Percentiles rank a stretch among this genome's conserved stretches.
phyloP scores from a whole-genome alignment of 2,329 filamentous ascomycete species.

The Aspergillus sp. region DNA sequence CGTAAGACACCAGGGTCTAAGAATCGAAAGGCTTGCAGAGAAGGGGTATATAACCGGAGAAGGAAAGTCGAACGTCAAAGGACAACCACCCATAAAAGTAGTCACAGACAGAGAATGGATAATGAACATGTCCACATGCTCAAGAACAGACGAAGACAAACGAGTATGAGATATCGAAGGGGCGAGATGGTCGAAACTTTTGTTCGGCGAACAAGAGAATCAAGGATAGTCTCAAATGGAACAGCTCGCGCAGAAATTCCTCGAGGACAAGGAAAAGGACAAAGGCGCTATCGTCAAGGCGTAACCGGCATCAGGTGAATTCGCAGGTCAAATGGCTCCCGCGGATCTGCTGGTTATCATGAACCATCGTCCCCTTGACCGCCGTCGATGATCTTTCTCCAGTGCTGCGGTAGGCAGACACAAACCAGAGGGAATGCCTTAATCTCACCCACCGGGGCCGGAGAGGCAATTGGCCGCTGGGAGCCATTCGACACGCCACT shows the following conservation, averaged over 20 bases:
- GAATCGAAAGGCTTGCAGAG: background rate
- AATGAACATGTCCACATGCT: background rate
- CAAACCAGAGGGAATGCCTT: slow-evolving; percentile 98
- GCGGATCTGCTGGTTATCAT: slow-evolving; percentile 13
- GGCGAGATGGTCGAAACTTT: background rate
- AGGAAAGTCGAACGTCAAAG: slow-evolving; percentile 8
- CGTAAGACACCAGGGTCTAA: background rate
- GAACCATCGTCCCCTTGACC: slow-evolving; percentile 48
- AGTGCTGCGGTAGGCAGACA: slow-evolving; percentile 91
- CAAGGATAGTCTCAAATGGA: background rate
- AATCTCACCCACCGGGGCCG: slow-evolving; percentile 73
- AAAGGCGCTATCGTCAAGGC: slow-evolving; percentile 36
- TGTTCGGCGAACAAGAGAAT: background rate
- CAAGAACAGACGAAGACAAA: background rate
- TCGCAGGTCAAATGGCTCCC: slow-evolving; percentile 8
- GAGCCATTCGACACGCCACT: slow-evolving; percentile 88
- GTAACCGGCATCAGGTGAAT: slow-evolving; percentile 29
- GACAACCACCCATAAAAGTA: background rate
- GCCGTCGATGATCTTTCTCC: slow-evolving; percentile 93
- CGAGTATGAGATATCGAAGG: background rate
- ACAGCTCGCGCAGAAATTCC: background rate
- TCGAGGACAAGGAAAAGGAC: slow-evolving; percentile 1
- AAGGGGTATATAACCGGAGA: background rate
- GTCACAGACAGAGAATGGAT: background rate
- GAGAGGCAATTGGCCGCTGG: slow-evolving; percentile 58